Evolutionary conservation across 2,329 filamentous ascomycete species (phyloP), one percentile per base, ranked within the genome.

Genomic region (Paraphaeosphaeria minitans): DNA sequence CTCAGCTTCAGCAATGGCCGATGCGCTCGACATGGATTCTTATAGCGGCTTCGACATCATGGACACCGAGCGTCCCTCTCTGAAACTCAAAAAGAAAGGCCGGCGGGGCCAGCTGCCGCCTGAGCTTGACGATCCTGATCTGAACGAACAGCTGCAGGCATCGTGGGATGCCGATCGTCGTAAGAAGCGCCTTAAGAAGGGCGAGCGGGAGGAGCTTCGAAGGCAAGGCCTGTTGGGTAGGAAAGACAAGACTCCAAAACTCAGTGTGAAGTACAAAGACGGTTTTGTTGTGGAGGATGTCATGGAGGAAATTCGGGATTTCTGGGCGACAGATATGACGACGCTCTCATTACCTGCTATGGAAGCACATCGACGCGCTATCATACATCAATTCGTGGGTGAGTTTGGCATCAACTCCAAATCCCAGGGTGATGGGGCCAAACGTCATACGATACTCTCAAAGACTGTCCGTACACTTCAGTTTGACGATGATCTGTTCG

Each of bases 281-380:
- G 91, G 92, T 42, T 90, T 96, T 79, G 84, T 81, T 29, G 81
- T 92, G 62, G 82, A 87, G 19, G 85, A 93, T 53, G 81, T 97
- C 46, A 87, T 88, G 59, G 81, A 85, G 19, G 92, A 96, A 76
- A 83, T 98, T 45, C 84, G 84, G 60, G 70, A 76, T 1, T 97
- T 97, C 72, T 78, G 97, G 22, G 73, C 86, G 27, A 84, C 87
- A 21, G 77, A 83, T 2, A 83, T 84, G 53, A 81, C 87, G 66
- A 88, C 83, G 88, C 81, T 95, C 6, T 80, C 87, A 4, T 81
- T 98, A 24, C 92, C 94, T 3, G 92, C 94, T 0, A 96, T 98
- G 88, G 87, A 91, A 57, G 91, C 92, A 61, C 78, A 84, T 46
- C 85, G 89, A 41, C 89, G 95, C 51, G 93, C 92, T 73, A 80